Evolutionary conservation across 345 rosid species (phyloP), one percentile per base, ranked within the genome.

Genomic region (Rhodamnia rubescens): DNA sequence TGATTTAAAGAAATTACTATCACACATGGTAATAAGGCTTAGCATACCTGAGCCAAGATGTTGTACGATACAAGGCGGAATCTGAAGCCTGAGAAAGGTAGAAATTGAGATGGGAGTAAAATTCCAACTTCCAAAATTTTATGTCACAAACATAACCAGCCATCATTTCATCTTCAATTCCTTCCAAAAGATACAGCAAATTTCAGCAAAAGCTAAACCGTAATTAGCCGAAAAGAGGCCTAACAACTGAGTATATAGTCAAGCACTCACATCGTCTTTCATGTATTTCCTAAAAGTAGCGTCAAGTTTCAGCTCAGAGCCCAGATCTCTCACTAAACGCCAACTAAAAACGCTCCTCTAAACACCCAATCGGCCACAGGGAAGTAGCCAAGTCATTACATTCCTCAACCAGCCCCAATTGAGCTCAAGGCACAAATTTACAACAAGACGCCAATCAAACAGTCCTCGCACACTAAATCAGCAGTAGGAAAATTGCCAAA

Each of bases 41-140:
- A 81, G 52, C 84, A 51, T 86, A 92, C 97, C 97, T 94, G 96
- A 85, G 97, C 96, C 87, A 94, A 89, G 51, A 94, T 90, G 87
- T 94, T 94, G 80, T 93, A 94, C 2, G 88, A 87, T 58, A 85
- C 88, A 53, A 88, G 83, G 20, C 83, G 57, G 84, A 82, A 84
- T 82, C 85, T 82, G 51, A 40, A 82, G 42, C 86, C 86, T 86
- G 81, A 24, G 64, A 53, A 6, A 12, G 50, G 55, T 29, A 27
- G 40, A 84, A 36, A 36, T 21, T 36, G 47, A 69, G 80, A 69
- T 69, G 7, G 11, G 47, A 36, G 26, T 21, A 36, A 18, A 36
- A 36, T 69, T 69, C 26, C 40, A 50, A 52, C 27, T 42, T 42
- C 44, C 55, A 54, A 78, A n/a, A 21, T 26, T 32, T 13, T 13